A percentile compares a stretch with the other conserved stretches of the same genome.
Evolutionary conservation across 352 stramenopile genomes (phyloP).

Genomic region (Phytopythium ostracodes): DNA sequence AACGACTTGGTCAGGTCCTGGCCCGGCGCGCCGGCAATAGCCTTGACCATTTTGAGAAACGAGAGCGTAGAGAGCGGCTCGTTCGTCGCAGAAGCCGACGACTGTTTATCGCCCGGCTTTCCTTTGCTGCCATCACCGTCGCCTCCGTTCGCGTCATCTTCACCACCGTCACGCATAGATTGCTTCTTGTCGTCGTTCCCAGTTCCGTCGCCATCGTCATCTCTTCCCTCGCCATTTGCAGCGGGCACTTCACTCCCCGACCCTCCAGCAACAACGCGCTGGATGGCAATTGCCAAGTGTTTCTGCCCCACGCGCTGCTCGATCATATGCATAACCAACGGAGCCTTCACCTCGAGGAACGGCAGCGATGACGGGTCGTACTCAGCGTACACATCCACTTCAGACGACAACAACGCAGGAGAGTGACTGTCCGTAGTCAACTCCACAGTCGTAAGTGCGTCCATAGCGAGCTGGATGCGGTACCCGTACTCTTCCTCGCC

Average conservation of each 20-base stretch:
- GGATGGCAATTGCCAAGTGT: conserved; percentile 69
- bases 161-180: conserved; percentile 21
- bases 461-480: conserved; percentile 81
- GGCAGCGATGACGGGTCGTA: conserved; percentile 70
- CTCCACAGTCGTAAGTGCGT: conserved; percentile 83
- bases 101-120: conserved; percentile 13
- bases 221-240: conserved; percentile 18
- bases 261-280: conserved; percentile 63
- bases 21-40: conserved; percentile 65
- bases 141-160: conserved; percentile 32
- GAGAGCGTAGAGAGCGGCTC: conserved; percentile 75
- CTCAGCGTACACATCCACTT: conserved; percentile 83
- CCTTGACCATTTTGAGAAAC: conserved; percentile 79
- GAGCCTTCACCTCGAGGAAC: conserved; percentile 79
- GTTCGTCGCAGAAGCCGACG: conserved; percentile 9
- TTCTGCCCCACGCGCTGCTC: conserved; percentile 76
- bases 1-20: conserved; percentile 83
- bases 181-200: conserved; percentile 17
- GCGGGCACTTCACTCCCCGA: conserved; percentile 14
- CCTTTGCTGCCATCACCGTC: conserved; percentile 11
- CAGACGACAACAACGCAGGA: conserved; percentile 56
- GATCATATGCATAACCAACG: conserved; percentile 86
- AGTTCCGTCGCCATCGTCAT: conserved; percentile 23
- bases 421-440: conserved; percentile 62
- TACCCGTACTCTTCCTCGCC: conserved; percentile 85